A percentile compares a stretch with the other conserved stretches of the same genome.
phyloP scores from a whole-genome alignment of 352 stramenopile species.

The Elongisporangium anandrum region DNA sequence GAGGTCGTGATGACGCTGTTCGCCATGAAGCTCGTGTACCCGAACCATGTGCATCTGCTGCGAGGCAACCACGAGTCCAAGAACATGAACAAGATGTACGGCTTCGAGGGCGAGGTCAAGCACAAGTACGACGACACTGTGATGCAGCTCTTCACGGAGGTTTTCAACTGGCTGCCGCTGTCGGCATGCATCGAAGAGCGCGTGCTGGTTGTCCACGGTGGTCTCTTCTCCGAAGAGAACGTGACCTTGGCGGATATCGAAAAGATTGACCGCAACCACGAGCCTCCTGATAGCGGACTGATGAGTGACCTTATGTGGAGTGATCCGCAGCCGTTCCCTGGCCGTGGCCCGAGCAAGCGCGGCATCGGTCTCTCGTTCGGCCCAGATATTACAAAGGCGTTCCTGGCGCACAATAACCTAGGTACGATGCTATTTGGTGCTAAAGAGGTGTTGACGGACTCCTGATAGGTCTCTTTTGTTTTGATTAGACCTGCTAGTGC shows the following conservation, averaged over 20 bases:
- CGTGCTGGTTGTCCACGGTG: slow-evolving; percentile 97
- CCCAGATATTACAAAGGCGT: slow-evolving; percentile 96
- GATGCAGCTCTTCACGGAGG: slow-evolving; percentile 98
- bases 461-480: slow-evolving; percentile 2
- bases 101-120: slow-evolving; percentile 99
- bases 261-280: slow-evolving; percentile 94
- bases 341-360: slow-evolving; percentile 93
- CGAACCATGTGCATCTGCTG: slow-evolving; percentile 91
- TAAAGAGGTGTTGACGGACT: neutral
- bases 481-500: slow-evolving; percentile 90
- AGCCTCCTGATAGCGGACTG: slow-evolving; percentile 92
- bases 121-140: slow-evolving; percentile 99
- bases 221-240: slow-evolving; percentile 93
- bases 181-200: slow-evolving; percentile 92
- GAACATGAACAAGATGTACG: slow-evolving; percentile 99
- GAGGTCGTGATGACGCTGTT: slow-evolving; percentile 98
- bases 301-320: slow-evolving; percentile 93
- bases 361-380: slow-evolving; percentile 98
- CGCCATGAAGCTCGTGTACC: slow-evolving; percentile 95
- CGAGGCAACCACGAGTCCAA: slow-evolving; percentile 98
- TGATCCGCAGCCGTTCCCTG: slow-evolving; percentile 96
- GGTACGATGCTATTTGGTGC: too few species aligned
- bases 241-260: slow-evolving; percentile 94
- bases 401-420: slow-evolving; percentile 96
- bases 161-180: slow-evolving; percentile 97